A percentile compares a stretch with the other conserved stretches of the same genome.
These are phyloP conservation scores for Scalesia atractyloides DNA, from an alignment of 129 eudicot genomes.

Conservation along the genomic window DNA sequence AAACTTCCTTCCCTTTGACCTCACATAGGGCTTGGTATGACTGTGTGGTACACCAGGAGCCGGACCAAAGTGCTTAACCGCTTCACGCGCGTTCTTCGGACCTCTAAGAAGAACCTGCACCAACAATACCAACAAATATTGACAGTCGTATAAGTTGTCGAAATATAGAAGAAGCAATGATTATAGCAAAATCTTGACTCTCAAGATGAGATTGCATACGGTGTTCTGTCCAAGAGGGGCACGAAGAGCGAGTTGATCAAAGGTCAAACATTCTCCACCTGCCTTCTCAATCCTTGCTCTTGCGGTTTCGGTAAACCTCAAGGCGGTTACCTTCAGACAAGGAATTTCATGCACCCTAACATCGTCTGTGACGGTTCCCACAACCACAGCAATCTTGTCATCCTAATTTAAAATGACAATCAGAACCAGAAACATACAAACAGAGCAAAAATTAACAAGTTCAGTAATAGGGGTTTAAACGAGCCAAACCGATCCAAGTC, in stretches of 20 bases:
- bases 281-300: conserved; percentile 47
- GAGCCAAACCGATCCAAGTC: too few species aligned
- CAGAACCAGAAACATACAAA: background rate
- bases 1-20: conserved; percentile 67
- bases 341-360: conserved; percentile 39
- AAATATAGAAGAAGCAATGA: background rate
- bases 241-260: conserved; percentile 37
- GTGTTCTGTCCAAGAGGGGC: conserved; percentile 19
- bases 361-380: conserved; percentile 34
- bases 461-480: background rate
- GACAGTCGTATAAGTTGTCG: background rate
- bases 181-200: background rate
- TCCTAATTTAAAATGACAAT: conserved; percentile 13
- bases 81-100: conserved; percentile 1
- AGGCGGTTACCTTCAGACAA: conserved; percentile 35
- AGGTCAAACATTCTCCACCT: conserved; percentile 46
- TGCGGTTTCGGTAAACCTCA: conserved; percentile 45
- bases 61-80: conserved; percentile 54
- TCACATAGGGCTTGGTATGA: conserved; percentile 71
- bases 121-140: too few species aligned
- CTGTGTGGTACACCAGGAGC: conserved; percentile 81
- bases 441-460: background rate
- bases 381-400: conserved; percentile 36
- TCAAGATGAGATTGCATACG: background rate
- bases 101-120: conserved; percentile 16